Conservation (phyloP, 192 early-diverging fungal genomes). For the Rhizophagus clarus region DNA sequence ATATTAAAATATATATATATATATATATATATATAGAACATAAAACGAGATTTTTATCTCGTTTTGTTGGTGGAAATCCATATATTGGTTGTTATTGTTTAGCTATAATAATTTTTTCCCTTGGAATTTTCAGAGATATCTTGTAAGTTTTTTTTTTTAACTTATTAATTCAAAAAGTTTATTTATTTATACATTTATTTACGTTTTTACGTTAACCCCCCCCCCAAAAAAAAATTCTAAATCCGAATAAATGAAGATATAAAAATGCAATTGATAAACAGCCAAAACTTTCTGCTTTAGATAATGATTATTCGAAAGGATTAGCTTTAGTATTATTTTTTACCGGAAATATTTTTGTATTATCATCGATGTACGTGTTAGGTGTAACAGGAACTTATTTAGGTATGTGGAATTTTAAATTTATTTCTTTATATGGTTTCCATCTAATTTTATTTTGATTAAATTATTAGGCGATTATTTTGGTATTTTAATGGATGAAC, state of each 20-base stretch:
- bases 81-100: constrained; percentile 78
- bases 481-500: constrained; percentile 86
- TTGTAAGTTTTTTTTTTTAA: constrained; percentile 52
- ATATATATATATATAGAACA: constrained; percentile 67
- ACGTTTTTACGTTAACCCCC: neutral
- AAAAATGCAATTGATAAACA: constrained; percentile 70
- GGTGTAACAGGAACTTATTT: constrained; percentile 92
- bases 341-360: constrained; percentile 73
- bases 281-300: constrained; percentile 57
- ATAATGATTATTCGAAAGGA: constrained; percentile 46
- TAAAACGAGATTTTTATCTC: constrained; percentile 68
- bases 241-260: constrained; percentile 50
- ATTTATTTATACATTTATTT: neutral
- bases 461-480: constrained; percentile 80
- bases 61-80: constrained; percentile 66
- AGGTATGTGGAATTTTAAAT: constrained; percentile 47
- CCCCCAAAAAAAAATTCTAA: neutral
- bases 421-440: neutral
- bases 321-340: constrained; percentile 54
- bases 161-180: neutral
- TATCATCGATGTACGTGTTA: constrained; percentile 82
- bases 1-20: neutral
- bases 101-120: constrained; percentile 76
- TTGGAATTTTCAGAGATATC: constrained; percentile 83
- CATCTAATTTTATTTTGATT: neutral